Percentiles rank a stretch among this genome's conserved stretches.
phyloP scores from a whole-genome alignment of 345 rosid genomes.

The Eucalyptus regnans region DNA sequence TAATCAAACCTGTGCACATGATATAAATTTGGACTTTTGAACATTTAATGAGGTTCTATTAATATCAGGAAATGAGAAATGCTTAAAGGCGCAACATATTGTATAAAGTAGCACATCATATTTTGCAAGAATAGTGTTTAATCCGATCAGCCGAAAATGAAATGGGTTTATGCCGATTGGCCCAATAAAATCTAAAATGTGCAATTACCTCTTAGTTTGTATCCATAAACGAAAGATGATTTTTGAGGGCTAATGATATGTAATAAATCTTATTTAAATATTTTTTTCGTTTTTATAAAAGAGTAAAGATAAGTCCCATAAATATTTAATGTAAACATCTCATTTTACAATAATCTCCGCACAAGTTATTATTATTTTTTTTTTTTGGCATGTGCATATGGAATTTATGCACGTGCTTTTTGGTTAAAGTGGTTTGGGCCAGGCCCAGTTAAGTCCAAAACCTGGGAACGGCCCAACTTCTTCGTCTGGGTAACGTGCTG shows the following conservation, averaged over 20 bases:
- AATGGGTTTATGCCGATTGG: neutral
- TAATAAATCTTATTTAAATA: rapidly evolving
- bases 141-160: neutral
- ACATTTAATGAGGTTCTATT: neutral
- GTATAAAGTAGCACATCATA: rapidly evolving
- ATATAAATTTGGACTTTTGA: neutral
- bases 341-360: neutral
- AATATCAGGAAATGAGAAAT: rapidly evolving
- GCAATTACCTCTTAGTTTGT: neutral
- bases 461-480: neutral
- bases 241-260: rapidly evolving
- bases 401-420: neutral
- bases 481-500: neutral
- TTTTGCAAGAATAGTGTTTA: neutral
- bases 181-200: neutral
- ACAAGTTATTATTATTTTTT: too few species aligned
- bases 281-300: rapidly evolving
- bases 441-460: neutral
- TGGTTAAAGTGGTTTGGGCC: neutral
- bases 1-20: neutral
- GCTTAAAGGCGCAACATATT: rapidly evolving
- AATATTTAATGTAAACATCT: neutral
- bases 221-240: rapidly evolving
- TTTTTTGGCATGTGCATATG: neutral
- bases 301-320: neutral